Evolutionary conservation across 495 filamentous ascomycete genomes (phyloP), one percentile per base, ranked within the genome.

Genomic region (Talaromyces adpressus): DNA sequence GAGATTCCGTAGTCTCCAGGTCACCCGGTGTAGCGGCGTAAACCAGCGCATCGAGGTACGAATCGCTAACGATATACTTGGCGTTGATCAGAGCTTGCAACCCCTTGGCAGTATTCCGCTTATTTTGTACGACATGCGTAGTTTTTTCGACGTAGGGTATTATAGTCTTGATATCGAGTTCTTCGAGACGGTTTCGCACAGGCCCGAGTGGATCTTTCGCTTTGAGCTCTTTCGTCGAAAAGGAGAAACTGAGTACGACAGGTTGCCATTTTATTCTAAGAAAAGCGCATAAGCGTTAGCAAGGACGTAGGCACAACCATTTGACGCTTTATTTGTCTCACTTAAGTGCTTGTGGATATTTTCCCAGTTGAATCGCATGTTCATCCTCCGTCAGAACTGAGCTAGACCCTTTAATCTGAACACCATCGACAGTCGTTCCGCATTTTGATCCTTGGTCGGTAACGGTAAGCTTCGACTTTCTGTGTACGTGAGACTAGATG

Each of bases 71-170:
- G 56, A 98, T 88, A 65, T 86, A 86, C 78, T 82, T 89, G 12
- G 83, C 92, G 66, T 93, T 89, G 57, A 97, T 86, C 23, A 98
- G 79, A n/a, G 91, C 93, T 69, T 96, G 92, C 4, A 98, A 75
- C 0, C 88, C 89, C 64, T 90, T 91, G 2, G 92, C 84, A 0
- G 89, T 92, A 73, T 98, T 98, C 47, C 94, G 84, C 74, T 96
- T 97, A 70, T 84, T 88, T 16, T 91, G 86, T 20, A 98, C 87
- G 20, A 96, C 88, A 72, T 98, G 93, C 0, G 93, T 95, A 0
- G 94, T 97, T 0, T 79, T 72, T 47, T 74, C 83, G 41, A 81
- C 71, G 71, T 90, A 98, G 16, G 88, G 85, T 20, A 82, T 78
- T 49, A 90, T 77, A 18, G 89, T 86, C 70, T 98, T 98, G 70